Evolutionary conservation across 1,284 basidiomycete genomes (phyloP).

Genomic region (Mycena sp.): DNA sequence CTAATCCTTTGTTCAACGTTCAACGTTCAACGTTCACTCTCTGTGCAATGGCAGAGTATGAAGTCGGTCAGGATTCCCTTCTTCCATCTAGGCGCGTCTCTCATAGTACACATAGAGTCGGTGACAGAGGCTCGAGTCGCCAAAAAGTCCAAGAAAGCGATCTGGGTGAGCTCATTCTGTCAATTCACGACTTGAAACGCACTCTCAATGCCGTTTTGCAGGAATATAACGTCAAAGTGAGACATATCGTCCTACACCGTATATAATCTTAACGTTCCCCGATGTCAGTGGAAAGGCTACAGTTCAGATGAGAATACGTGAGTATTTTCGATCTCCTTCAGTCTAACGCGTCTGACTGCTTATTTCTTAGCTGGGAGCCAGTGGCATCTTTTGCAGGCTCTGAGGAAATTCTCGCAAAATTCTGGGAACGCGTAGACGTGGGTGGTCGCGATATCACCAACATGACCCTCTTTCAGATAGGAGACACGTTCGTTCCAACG

Average conservation of each 20-base stretch:
- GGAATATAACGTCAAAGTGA: conserved; percentile 28
- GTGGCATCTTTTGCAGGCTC: conserved; percentile 67
- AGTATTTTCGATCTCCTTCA: conserved; percentile 37
- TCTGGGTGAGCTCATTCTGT: conserved; percentile 15
- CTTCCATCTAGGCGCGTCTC: background rate
- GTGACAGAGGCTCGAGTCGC: conserved; percentile 15
- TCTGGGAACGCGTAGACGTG: conserved; percentile 66
- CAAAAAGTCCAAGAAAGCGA: conserved; percentile 16
- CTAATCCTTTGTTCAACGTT: background rate
- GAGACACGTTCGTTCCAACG: conserved; percentile 62
- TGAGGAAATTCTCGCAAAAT: conserved; percentile 62
- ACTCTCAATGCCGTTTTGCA: conserved; percentile 2
- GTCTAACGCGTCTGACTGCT: conserved; percentile 10
- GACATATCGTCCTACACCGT: background rate
- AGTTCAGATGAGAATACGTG: conserved; percentile 70
- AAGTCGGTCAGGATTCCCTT: conserved; percentile 21
- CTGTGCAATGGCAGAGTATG: conserved; percentile 17
- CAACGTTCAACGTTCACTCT: no score
- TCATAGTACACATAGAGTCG: conserved; percentile 10
- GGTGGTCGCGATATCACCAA: conserved; percentile 61
- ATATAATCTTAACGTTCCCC: background rate
- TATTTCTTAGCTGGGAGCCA: conserved; percentile 72
- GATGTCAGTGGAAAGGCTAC: conserved; percentile 74
- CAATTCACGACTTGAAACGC: conserved; percentile 8
- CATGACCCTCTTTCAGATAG: conserved; percentile 57